A percentile compares a stretch with the other conserved stretches of the same genome.
Evolutionary conservation across 2,329 filamentous ascomycete species (phyloP).

Genomic region (Lachnellula cervina): DNA sequence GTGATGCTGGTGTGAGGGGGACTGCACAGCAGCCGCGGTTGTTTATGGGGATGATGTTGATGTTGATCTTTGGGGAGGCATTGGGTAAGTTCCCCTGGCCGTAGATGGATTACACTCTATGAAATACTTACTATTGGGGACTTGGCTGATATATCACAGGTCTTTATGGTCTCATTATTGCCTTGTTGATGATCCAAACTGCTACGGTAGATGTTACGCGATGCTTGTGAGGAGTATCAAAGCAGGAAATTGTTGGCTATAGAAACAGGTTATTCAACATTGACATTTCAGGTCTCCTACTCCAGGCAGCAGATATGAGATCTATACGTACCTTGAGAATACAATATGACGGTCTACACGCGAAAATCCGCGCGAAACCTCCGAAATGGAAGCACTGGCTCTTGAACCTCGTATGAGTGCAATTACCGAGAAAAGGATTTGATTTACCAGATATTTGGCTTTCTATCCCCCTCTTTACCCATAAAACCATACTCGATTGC

Average conservation of each 20-base stretch:
- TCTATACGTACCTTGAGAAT: too few relatives aligned
- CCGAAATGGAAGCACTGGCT: too few relatives aligned
- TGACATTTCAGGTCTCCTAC: too few relatives aligned
- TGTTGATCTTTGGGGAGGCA: constrained; percentile 78
- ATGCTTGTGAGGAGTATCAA: constrained; percentile 1
- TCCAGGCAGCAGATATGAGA: too few relatives aligned
- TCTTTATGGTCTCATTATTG: constrained; percentile 97
- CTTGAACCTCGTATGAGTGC: too few relatives aligned
- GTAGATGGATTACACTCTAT: background rate
- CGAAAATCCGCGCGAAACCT: too few relatives aligned
- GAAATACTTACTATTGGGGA: background rate
- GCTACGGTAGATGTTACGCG: constrained; percentile 51
- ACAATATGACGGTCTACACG: too few relatives aligned
- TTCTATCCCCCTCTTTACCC: too few relatives aligned
- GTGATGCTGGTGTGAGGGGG: constrained; percentile 80
- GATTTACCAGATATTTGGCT: too few relatives aligned
- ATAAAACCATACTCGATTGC: too few relatives aligned
- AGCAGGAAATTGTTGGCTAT: background rate
- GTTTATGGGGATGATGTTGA: constrained; percentile 73
- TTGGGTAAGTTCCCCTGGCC: constrained; percentile 51
- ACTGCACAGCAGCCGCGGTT: constrained; percentile 63
- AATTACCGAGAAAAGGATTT: too few relatives aligned
- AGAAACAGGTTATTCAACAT: background rate
- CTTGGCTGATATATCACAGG: constrained; percentile 45
- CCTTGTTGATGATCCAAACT: constrained; percentile 97